Conservation (phyloP, 345 rosid genomes). For the Pistacia atlantica region DNA sequence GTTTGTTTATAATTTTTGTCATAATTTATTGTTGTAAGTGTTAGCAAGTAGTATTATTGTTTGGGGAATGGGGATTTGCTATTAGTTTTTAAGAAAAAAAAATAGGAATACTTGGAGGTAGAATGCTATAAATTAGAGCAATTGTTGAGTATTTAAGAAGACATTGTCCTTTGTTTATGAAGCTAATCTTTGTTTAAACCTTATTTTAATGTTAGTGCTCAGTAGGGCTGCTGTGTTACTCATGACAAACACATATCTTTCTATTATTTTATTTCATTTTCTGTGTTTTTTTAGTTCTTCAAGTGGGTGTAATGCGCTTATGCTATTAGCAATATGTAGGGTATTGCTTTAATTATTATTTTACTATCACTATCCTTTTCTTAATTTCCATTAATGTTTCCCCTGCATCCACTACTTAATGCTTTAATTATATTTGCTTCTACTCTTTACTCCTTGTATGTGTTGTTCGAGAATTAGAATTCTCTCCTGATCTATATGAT, state of each 20-base stretch:
- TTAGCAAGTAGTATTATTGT: conserved; percentile 8
- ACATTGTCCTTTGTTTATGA: conserved; percentile 22
- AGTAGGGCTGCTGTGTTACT: conserved; percentile 21
- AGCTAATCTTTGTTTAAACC: conserved; percentile 11
- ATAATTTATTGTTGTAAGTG: conserved; percentile 15
- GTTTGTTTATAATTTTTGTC: conserved; percentile 49
- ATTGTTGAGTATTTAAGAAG: conserved; percentile 27
- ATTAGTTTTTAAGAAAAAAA: conserved; percentile 27
- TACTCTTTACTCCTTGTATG: too few relatives aligned
- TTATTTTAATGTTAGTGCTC: conserved; percentile 29
- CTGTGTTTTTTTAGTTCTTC: not conserved
- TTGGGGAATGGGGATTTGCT: conserved; percentile 33
- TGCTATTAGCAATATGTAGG: conserved; percentile 13
- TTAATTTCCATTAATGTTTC: conserved; percentile 3
- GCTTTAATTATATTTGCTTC: not conserved
- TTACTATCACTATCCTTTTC: too few relatives aligned
- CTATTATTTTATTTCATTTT: conserved; percentile 13
- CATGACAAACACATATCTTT: conserved; percentile 38
- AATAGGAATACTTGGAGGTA: conserved; percentile 19
- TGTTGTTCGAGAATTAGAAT: too few relatives aligned
- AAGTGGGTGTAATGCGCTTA: not conserved
- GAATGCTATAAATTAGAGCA: conserved; percentile 25
- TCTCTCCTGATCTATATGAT: too few relatives aligned
- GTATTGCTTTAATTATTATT: not conserved
- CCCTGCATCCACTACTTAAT: conserved; percentile 6